Evolutionary conservation across 768 basidiomycete species (phyloP), one percentile per base, ranked within the genome.

Genomic region (Sistotremastrum suecicum): DNA sequence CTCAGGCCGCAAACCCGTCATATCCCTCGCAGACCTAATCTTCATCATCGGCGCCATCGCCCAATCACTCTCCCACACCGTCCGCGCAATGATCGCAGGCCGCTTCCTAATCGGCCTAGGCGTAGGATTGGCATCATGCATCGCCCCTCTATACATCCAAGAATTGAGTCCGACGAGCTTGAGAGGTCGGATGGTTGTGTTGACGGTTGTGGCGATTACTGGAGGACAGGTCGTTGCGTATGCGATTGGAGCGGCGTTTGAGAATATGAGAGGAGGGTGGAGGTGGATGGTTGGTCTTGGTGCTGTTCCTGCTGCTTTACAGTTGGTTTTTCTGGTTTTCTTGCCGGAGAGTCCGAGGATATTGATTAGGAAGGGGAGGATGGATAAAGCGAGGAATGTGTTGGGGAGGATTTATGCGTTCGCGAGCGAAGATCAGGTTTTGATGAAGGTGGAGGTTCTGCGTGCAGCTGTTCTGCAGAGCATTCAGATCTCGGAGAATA

Each of bases 221-320:
- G 66, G 80, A 5, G 83, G 83, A 2, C 86, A 87, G 51, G 83
- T 87, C 32, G 71, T 86, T 41, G 81, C 83, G 0, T 88, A 85
- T 55, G 80, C 75, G 12, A 77, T 80, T 45, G 81, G 75, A 29
- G 79, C 80, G 28, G 80, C 72, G 2, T 82, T 82, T 52, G 72
- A 67, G 48, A 70, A 72, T 47, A 60, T 72, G 44, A 60, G 60
- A 33, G 62, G 69, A 3, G 86, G 86, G 2, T 90, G 86, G 86
- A 65, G 86, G 43, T 88, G 76, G 76, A 83, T 87, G 80, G 81
- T 84, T 10, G 86, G 83, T 3, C 63, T 88, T 2, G 82, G 85
- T 9, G 74, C 74, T 1, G 64, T 82, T 2, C 83, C 83, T 1
- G 78, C 82, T 1, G 77, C 61, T 3, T 47, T 85, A 4, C 84